phyloP scores from a whole-genome alignment of 1,139 yeast genomes.

The Scheffersomyces cryptocercus region DNA sequence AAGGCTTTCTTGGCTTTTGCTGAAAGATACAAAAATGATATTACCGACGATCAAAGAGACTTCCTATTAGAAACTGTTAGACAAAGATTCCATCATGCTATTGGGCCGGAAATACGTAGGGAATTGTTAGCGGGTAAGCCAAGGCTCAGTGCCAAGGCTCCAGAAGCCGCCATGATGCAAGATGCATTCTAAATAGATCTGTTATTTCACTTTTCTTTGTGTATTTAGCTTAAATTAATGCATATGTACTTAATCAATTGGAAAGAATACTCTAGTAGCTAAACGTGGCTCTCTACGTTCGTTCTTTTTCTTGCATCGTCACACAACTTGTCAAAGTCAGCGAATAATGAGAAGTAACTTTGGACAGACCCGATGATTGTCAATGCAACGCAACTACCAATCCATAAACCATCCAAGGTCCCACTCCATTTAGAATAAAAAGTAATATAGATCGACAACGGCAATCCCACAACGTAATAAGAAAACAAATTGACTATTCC shows the following conservation, averaged over 20 bases:
- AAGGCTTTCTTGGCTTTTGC: slow-evolving; percentile 93
- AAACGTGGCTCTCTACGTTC: slow-evolving; percentile 10
- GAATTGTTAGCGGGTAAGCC: slow-evolving; percentile 82
- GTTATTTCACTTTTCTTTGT: not conserved
- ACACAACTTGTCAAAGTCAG: slow-evolving; percentile 40
- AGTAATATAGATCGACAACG: slow-evolving; percentile 48
- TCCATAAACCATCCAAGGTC: slow-evolving; percentile 54
- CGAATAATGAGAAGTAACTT: slow-evolving; percentile 42
- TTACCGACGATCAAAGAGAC: slow-evolving; percentile 96
- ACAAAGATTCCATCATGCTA: slow-evolving; percentile 83
- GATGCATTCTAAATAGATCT: slow-evolving; percentile 33
- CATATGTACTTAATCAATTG: not conserved
- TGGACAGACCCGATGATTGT: slow-evolving; percentile 55
- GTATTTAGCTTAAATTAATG: slow-evolving; percentile 1
- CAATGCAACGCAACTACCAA: slow-evolving; percentile 53
- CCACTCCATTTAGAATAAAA: slow-evolving; percentile 48
- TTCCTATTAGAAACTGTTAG: slow-evolving; percentile 87
- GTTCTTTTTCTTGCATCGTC: slow-evolving; percentile 45
- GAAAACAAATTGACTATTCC: slow-evolving; percentile 56
- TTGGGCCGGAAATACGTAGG: slow-evolving; percentile 93
- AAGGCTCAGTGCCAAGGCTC: slow-evolving; percentile 30
- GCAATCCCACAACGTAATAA: slow-evolving; percentile 55
- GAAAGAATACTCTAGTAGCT: not conserved
- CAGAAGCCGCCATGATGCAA: slow-evolving; percentile 38
- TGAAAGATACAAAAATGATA: slow-evolving; percentile 93